These are phyloP conservation scores for Isabelozyma pseudorhagii DNA, from an alignment of 805 yeast species.

Conservation along the genomic window DNA sequence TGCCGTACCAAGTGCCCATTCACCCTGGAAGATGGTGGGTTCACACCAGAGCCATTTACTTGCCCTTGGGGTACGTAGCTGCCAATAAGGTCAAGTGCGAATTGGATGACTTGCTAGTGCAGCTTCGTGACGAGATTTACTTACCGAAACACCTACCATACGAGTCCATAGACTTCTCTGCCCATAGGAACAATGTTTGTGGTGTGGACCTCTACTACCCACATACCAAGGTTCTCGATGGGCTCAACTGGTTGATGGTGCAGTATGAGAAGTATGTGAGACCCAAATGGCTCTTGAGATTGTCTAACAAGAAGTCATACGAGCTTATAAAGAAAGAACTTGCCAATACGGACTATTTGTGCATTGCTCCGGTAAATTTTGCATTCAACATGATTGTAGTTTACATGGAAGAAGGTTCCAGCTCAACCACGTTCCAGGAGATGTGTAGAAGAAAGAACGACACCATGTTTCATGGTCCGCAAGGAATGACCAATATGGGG, in stretches of 20 bases:
- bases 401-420: conserved; percentile 63
- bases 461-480: conserved; percentile 77
- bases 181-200: conserved; percentile 80
- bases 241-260: conserved; percentile 57
- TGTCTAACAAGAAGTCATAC: conserved; percentile 51
- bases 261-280: conserved; percentile 69
- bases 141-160: conserved; percentile 46
- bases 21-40: conserved; percentile 99
- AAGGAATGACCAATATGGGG: conserved; percentile 92
- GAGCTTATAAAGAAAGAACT: conserved; percentile 71
- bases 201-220: conserved; percentile 94
- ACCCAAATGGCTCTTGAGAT: conserved; percentile 66
- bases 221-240: conserved; percentile 66
- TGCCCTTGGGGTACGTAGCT: conserved; percentile 81
- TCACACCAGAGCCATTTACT: conserved; percentile 88
- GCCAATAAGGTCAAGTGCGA: conserved; percentile 53
- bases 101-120: conserved; percentile 59
- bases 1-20: conserved; percentile 77
- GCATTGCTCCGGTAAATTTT: conserved; percentile 92
- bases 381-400: conserved; percentile 79
- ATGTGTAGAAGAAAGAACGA: conserved; percentile 66
- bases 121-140: conserved; percentile 80
- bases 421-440: conserved; percentile 57
- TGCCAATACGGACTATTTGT: conserved; percentile 71
- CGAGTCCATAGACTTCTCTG: conserved; percentile 61